These are phyloP conservation scores for Rhodotorula sphaerocarpa DNA, from an alignment of 768 basidiomycete genomes.

Conservation along the genomic window DNA sequence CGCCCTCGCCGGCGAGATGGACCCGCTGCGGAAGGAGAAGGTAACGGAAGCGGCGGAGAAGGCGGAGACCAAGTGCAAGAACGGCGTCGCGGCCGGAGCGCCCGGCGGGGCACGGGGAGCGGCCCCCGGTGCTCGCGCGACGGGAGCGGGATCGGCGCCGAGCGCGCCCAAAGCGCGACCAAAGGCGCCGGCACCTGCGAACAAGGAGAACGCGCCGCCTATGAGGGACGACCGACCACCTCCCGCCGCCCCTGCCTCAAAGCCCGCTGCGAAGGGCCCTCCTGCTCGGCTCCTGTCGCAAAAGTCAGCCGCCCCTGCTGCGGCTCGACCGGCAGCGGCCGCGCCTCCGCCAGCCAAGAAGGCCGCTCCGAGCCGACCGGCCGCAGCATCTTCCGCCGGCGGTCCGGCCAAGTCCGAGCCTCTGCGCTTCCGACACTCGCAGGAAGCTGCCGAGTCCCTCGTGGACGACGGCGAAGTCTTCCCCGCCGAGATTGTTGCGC, in stretches of 20 bases:
- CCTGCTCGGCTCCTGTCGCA: slow-evolving; percentile 45
- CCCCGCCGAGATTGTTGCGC: slow-evolving; percentile 60
- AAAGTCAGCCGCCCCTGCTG: slow-evolving; percentile 48
- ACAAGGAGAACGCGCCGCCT: slow-evolving; percentile 8
- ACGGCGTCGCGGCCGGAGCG: slow-evolving; percentile 35
- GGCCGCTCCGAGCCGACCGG: slow-evolving; percentile 34
- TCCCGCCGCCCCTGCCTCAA: slow-evolving; percentile 6
- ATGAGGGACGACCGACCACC: not conserved
- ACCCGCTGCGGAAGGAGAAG: slow-evolving; percentile 79
- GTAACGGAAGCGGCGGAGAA: slow-evolving; percentile 89
- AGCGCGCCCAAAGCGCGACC: slow-evolving; percentile 38
- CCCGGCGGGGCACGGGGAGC: no score
- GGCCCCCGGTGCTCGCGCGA: no score
- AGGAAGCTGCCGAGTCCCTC: slow-evolving; percentile 82
- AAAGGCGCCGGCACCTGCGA: slow-evolving; percentile 38
- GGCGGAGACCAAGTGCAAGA: slow-evolving; percentile 82
- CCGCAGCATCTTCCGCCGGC: not conserved
- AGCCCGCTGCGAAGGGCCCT: slow-evolving; percentile 3
- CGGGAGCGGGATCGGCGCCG: no score
- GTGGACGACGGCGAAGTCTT: slow-evolving; percentile 56
- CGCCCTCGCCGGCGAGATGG: slow-evolving; percentile 71
- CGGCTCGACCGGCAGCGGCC: slow-evolving; percentile 32
- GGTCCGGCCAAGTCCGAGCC: slow-evolving; percentile 54
- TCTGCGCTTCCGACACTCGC: slow-evolving; percentile 81
- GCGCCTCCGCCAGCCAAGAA: slow-evolving; percentile 29